A percentile compares a stretch with the other conserved stretches of the same genome.
These are phyloP conservation scores for Populus tremula DNA, from an alignment of 345 rosid genomes.

Conservation along the genomic window DNA sequence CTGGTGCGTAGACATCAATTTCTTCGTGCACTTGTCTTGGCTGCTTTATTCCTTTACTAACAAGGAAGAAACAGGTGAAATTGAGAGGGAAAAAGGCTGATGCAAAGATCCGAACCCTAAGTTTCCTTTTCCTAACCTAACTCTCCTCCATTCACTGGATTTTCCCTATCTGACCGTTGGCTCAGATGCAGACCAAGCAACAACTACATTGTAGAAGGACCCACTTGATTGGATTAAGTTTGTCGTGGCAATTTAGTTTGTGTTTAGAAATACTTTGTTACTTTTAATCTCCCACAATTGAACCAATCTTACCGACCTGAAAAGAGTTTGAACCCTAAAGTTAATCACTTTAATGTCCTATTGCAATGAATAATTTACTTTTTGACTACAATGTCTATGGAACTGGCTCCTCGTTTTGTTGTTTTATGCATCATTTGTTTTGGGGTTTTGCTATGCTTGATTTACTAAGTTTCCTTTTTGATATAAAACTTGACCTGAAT, in stretches of 20 bases:
- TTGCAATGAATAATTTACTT: not conserved
- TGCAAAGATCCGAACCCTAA: slow-evolving; percentile 32
- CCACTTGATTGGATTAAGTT: slow-evolving; percentile 18
- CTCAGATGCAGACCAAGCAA: slow-evolving; percentile 42
- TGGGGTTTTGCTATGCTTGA: not conserved
- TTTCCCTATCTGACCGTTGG: slow-evolving; percentile 47
- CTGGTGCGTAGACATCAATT: slow-evolving; percentile 17
- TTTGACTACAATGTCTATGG: not conserved
- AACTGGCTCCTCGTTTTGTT: slow-evolving; percentile 1
- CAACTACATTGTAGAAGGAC: slow-evolving; percentile 22
- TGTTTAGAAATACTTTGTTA: not conserved
- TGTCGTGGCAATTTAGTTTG: slow-evolving; percentile 3
- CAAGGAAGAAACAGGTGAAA: slow-evolving; percentile 33
- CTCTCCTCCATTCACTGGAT: slow-evolving; percentile 38
- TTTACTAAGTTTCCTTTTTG: too few species aligned
- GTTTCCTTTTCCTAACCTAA: slow-evolving; percentile 51
- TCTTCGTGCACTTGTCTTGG: slow-evolving; percentile 17
- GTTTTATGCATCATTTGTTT: slow-evolving; percentile 3
- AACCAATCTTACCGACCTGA: slow-evolving; percentile 17
- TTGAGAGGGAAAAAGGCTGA: slow-evolving; percentile 11
- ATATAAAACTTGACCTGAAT: too few species aligned
- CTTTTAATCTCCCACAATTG: slow-evolving; percentile 5
- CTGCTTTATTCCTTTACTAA: slow-evolving; percentile 45
- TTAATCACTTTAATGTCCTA: not conserved
- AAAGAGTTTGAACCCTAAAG: not conserved